Evolutionary conservation across 805 yeast genomes (phyloP).

Genomic region (Yarrowia porcina): DNA sequence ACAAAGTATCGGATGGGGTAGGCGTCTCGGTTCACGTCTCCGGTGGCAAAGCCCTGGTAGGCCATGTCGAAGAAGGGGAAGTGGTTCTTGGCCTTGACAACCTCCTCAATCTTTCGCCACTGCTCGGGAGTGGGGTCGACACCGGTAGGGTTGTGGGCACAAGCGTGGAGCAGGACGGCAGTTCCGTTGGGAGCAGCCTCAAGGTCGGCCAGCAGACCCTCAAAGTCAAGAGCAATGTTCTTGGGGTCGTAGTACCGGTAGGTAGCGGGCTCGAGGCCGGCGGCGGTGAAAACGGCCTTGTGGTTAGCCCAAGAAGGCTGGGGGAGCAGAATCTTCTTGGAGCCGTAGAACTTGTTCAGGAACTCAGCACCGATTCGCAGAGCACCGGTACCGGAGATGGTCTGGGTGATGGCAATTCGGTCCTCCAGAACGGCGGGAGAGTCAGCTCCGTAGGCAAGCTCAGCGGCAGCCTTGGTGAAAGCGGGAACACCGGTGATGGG

Average conservation of each 20-base stretch:
- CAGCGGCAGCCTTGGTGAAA: conserved; percentile 64
- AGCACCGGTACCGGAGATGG: conserved; percentile 95
- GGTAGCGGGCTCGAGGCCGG: conserved; percentile 58
- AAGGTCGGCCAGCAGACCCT: conserved; percentile 60
- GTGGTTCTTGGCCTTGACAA: conserved; percentile 59
- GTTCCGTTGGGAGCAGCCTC: conserved; percentile 54
- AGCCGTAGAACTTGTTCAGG: conserved; percentile 55
- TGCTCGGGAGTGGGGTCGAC: conserved; percentile 82
- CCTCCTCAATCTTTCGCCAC: conserved; percentile 70
- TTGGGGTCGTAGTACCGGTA: conserved; percentile 69
- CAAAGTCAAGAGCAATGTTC: conserved; percentile 62
- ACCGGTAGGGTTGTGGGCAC: conserved; percentile 98
- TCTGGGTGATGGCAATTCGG: conserved; percentile 78
- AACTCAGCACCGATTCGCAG: conserved; percentile 81
- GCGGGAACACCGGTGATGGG: conserved; percentile 76
- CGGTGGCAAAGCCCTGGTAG: conserved; percentile 96
- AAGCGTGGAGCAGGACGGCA: conserved; percentile 79
- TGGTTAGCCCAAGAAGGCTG: conserved; percentile 96
- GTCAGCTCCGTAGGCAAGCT: conserved; percentile 69
- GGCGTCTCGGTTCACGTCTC: conserved; percentile 78
- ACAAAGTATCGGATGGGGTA: conserved; percentile 66
- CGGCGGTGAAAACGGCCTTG: conserved; percentile 67
- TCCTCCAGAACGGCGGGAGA: conserved; percentile 53
- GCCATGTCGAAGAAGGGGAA: conserved; percentile 89
- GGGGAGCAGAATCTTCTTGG: conserved; percentile 63